These are phyloP conservation scores for Scenedesmus sp. DNA, from an alignment of 163 green algal genomes.

Conservation along the genomic window DNA sequence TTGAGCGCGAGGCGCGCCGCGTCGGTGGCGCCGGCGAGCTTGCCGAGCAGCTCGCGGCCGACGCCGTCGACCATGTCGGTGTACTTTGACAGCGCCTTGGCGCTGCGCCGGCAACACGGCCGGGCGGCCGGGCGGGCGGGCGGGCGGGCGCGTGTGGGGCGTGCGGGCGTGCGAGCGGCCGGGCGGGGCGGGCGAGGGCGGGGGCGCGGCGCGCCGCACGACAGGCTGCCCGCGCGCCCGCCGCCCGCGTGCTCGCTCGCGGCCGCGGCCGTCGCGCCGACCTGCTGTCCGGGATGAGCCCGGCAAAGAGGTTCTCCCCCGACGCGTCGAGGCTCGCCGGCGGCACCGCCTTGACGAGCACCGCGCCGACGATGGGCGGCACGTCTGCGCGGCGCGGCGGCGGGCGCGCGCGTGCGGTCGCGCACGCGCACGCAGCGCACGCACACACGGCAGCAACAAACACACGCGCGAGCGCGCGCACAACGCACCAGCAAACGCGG, in stretches of 20 bases:
- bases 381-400: constrained; percentile 59
- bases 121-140: too few relatives aligned
- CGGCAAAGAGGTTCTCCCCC: constrained; percentile 76
- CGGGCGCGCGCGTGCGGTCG: too few relatives aligned
- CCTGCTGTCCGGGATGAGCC: constrained; percentile 84
- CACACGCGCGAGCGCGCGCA: neutral
- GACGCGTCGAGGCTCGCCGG: constrained; percentile 55
- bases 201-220: too few relatives aligned
- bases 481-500: constrained; percentile 43
- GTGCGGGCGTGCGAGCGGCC: neutral
- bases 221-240: too few relatives aligned
- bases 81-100: constrained; percentile 91
- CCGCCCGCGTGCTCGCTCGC: too few relatives aligned
- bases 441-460: neutral
- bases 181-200: too few relatives aligned
- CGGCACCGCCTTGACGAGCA: constrained; percentile 71
- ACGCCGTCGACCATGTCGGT: constrained; percentile 87
- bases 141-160: too few relatives aligned
- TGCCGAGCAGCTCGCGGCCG: constrained; percentile 70
- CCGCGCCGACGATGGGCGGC: constrained; percentile 65
- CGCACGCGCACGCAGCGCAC: too few relatives aligned
- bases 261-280: neutral
- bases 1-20: constrained; percentile 81
- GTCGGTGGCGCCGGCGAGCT: constrained; percentile 81
- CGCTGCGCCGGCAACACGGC: constrained; percentile 50